Percentiles rank a stretch among this genome's conserved stretches.
Conservation (phyloP, 2,329 filamentous ascomycete species). For the Microcyclospora tardicrescens region DNA sequence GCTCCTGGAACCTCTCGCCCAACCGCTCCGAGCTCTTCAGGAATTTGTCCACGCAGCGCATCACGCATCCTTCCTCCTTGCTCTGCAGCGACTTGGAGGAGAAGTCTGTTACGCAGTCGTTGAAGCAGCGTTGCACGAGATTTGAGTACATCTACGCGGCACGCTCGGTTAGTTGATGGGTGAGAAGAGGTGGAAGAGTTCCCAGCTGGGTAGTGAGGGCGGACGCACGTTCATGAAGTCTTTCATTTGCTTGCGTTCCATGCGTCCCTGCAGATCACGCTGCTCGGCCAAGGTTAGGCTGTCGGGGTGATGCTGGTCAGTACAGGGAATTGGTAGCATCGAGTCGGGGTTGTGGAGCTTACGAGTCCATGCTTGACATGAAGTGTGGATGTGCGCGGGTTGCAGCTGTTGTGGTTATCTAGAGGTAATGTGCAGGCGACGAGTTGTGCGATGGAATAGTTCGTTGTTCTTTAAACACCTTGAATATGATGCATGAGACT, state of each 20-base stretch:
- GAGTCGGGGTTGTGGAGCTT: slow-evolving; percentile 4
- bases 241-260: slow-evolving; percentile 98
- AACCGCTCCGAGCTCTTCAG: slow-evolving; percentile 84
- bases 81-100: slow-evolving; percentile 85
- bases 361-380: slow-evolving; percentile 18
- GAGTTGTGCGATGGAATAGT: too few species aligned
- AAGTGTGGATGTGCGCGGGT: slow-evolving; percentile 2
- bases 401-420: too few species aligned
- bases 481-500: too few species aligned
- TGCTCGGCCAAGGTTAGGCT: slow-evolving; percentile 66
- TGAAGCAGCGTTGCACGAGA: slow-evolving; percentile 82
- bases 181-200: neutral
- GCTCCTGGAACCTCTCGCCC: slow-evolving; percentile 76
- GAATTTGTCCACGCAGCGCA: slow-evolving; percentile 91
- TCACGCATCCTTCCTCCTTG: slow-evolving; percentile 82
- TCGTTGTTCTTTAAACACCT: too few species aligned
- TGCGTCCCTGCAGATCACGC: slow-evolving; percentile 82
- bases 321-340: neutral
- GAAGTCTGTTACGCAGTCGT: slow-evolving; percentile 96
- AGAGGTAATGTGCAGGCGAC: too few species aligned
- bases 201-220: slow-evolving; percentile 1
- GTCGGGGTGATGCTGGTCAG: slow-evolving; percentile 3
- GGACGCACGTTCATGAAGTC: slow-evolving; percentile 87
- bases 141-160: slow-evolving; percentile 51
- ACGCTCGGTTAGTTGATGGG: neutral